Percentiles rank a stretch among this genome's conserved stretches.
Conservation (phyloP, 2,329 filamentous ascomycete species). For the Cadophora sp. region DNA sequence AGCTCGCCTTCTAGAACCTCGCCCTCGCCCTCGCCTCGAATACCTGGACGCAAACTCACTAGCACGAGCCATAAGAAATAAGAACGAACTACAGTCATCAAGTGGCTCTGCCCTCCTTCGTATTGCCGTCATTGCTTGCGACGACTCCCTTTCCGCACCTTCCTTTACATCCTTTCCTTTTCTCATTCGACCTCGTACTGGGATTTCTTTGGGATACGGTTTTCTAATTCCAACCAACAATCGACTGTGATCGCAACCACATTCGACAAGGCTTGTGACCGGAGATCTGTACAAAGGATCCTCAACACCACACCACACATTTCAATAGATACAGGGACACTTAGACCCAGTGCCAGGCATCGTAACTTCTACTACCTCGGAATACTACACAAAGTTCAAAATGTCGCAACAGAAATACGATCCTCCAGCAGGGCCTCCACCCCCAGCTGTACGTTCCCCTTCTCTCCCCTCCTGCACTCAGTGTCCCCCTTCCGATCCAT, state of each 20-base stretch:
- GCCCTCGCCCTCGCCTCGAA: too few relatives aligned
- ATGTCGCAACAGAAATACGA: conserved; percentile 36
- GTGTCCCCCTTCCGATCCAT: not conserved
- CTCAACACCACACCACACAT: not conserved
- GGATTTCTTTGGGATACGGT: not conserved
- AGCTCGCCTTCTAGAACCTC: conserved; percentile 1
- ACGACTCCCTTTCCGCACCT: not conserved
- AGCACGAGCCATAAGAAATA: conserved; percentile 5
- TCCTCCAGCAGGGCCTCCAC: conserved; percentile 32
- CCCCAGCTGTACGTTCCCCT: conserved; percentile 28
- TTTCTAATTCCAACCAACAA: conserved; percentile 4
- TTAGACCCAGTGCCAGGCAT: not conserved
- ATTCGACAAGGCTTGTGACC: not conserved
- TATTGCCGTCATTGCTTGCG: conserved; percentile 14
- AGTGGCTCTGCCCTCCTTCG: not conserved
- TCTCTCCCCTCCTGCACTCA: not conserved
- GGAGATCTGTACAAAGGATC: not conserved
- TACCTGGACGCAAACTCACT: not conserved
- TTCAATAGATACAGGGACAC: not conserved
- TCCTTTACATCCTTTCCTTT: not conserved
- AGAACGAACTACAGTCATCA: conserved; percentile 6
- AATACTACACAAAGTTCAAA: not conserved
- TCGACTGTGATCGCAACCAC: not conserved
- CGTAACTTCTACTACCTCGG: not conserved
- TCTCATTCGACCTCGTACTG: not conserved